These are phyloP conservation scores for Boletus eberwhitei DNA, from an alignment of 768 basidiomycete genomes.

Conservation along the genomic window DNA sequence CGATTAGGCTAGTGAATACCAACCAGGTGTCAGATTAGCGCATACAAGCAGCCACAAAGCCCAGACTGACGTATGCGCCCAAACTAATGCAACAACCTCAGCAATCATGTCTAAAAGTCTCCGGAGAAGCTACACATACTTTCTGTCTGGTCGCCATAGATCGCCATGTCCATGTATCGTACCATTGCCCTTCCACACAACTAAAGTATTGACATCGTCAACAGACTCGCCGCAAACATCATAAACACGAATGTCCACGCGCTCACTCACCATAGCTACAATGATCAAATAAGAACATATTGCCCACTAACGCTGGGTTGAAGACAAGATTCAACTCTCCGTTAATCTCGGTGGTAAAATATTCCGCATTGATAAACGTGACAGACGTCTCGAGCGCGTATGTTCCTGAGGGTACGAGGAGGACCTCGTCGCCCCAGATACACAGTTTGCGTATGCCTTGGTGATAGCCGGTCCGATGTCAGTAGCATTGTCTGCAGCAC, in stretches of 20 bases:
- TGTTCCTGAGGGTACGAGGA: conserved; percentile 5
- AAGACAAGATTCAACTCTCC: conserved; percentile 5
- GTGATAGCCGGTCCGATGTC: conserved; percentile 4
- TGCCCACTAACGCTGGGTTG: background rate
- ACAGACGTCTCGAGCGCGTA: conserved; percentile 1
- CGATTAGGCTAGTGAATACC: background rate
- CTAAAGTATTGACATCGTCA: background rate
- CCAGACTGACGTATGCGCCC: background rate
- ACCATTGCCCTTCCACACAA: conserved; percentile 4
- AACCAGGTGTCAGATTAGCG: background rate
- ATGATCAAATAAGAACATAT: conserved; percentile 2
- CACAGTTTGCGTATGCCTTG: conserved; percentile 2
- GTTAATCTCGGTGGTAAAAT: conserved; percentile 1
- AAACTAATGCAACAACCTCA: background rate
- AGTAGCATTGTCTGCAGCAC: conserved; percentile 2
- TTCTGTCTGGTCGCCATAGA: background rate
- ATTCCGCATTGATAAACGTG: background rate
- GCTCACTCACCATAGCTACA: conserved; percentile 2
- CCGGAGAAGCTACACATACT: background rate
- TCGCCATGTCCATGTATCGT: conserved; percentile 7
- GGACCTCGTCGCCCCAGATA: background rate
- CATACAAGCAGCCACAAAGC: background rate
- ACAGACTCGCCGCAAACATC: background rate
- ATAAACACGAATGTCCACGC: background rate
- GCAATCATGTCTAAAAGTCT: background rate